Percentiles rank a stretch among this genome's conserved stretches.
Conservation (phyloP, 2,329 filamentous ascomycete genomes). For the Hymenoscyphus linearis region DNA sequence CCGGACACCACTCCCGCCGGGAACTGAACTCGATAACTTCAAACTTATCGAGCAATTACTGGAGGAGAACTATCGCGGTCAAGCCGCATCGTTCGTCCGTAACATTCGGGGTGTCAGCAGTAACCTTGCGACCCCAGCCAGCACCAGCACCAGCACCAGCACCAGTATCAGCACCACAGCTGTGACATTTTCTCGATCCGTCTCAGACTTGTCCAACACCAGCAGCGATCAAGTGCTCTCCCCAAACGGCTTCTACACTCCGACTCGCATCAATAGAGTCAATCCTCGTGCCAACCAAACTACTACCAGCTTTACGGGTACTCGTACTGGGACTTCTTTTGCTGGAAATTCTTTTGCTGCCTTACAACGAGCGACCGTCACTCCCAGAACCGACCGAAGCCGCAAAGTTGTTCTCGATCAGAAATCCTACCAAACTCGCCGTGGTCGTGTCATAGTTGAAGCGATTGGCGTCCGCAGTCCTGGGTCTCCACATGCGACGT, state of each 20-base stretch:
- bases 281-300: not conserved
- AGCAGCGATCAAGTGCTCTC: not conserved
- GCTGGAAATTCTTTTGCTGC: too few species aligned
- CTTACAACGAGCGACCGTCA: not conserved
- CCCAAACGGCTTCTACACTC: not conserved
- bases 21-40: not conserved
- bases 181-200: not conserved
- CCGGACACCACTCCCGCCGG: not conserved
- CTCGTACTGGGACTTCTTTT: too few species aligned
- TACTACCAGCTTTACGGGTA: not conserved
- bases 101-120: slow-evolving; percentile 7
- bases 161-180: not conserved
- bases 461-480: slow-evolving; percentile 2
- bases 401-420: not conserved
- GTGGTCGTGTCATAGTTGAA: not conserved
- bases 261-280: not conserved
- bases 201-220: not conserved
- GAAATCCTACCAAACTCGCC: not conserved
- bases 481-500: slow-evolving; percentile 6
- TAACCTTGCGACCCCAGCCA: not conserved
- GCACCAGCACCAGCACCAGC: not conserved
- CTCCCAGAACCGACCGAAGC: not conserved
- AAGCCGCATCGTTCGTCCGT: slow-evolving; percentile 20
- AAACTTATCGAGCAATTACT: slow-evolving; percentile 23
- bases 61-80: slow-evolving; percentile 22